Base-by-base conservation (phyloP, 2,329 filamentous ascomycete genomes). In the Cercospora zeina region DNA sequence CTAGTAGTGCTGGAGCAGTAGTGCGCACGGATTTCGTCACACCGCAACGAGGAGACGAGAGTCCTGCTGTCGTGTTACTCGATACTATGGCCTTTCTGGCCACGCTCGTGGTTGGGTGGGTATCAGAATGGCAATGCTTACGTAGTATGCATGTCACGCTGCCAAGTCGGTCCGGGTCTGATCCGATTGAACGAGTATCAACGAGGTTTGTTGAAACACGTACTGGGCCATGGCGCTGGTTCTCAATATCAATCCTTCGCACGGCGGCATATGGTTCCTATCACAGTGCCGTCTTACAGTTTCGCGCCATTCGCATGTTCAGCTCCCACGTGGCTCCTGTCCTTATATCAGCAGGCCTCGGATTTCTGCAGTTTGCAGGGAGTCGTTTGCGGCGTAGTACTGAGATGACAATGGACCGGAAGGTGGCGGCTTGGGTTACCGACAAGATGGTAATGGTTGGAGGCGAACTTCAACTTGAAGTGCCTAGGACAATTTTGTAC, bases 401-500 rank as follows among this genome's bases (percentile, higher is more conserved):
- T 47, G 10, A 14, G 13, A 11, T 34, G 24, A 47, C 2, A 27
- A 27, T 47, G 21, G 42, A 21, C 19, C 42, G 21, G 42, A 47
- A 47, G 21, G 11, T 30, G 42, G 39, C 42, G 21, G 42, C 16
- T 47, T 4, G 42, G 11, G 19, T 47, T 47, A 5, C 19, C 6
- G 16, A 4, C 19, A 27, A 24, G 19, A 14, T 14, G 1, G 24
- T 47, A 47, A 24, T 21, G 19, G 42, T 47, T 14, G 10, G 21
- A 27, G 21, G 13, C 42, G 42, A 30, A n/a, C 21, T 47, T 30
- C 42, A 47, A 14, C 21, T 30, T n/a, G 42, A 47, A 30, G 49
- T 13, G n/a, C 27, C 49, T 53, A 62, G 63, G 86, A 93, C 78
- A 99, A 81, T 82, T 95, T 97, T 73, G 90, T 85, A 83, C 91